Evolutionary conservation across 306 rosid genomes (phyloP).

Genomic region (Potentilla sterilis): DNA sequence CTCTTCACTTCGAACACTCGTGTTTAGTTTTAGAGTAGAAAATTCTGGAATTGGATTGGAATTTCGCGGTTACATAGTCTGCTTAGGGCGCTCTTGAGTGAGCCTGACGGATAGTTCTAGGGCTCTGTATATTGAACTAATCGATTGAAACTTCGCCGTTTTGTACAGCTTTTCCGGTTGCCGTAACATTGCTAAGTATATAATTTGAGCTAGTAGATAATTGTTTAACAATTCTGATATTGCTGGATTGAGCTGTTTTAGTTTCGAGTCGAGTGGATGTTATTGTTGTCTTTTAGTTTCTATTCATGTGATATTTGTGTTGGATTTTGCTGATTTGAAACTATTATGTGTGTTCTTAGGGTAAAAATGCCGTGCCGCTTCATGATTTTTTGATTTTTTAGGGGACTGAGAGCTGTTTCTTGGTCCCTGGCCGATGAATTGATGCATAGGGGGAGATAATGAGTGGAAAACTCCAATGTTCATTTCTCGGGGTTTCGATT

Average conservation of each 20-base stretch:
- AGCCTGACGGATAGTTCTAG: conserved; percentile 7
- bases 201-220: neutral
- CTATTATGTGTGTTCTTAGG: conserved; percentile 17
- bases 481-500: conserved; percentile 55
- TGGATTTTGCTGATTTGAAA: neutral
- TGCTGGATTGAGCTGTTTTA: neutral
- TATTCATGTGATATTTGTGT: neutral
- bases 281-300: neutral
- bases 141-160: neutral
- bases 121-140: neutral
- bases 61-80: neutral
- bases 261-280: neutral
- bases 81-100: conserved; percentile 7
- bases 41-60: neutral
- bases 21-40: too few relatives aligned
- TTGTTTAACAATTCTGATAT: neutral
- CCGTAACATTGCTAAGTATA: neutral
- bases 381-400: conserved; percentile 27
- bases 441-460: conserved; percentile 44
- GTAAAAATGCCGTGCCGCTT: conserved; percentile 20
- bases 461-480: conserved; percentile 48
- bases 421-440: conserved; percentile 50
- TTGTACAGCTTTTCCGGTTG: neutral
- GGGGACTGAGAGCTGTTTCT: conserved; percentile 59
- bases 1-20: neutral